phyloP scores from a whole-genome alignment of 2,329 filamentous ascomycete species.

The Byssothecium circinans region DNA sequence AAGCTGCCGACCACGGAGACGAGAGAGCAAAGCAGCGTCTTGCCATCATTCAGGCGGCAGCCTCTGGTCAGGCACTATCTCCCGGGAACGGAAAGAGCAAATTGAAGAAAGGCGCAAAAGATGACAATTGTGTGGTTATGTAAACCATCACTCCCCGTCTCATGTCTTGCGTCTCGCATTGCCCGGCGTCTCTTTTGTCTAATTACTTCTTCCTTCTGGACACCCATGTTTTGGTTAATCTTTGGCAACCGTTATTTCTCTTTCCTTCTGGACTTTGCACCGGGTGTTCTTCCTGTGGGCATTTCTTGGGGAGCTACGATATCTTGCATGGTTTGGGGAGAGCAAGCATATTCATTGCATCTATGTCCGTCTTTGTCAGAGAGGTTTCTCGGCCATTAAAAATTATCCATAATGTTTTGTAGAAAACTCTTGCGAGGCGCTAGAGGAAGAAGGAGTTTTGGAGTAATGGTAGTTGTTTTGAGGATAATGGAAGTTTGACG shows the following conservation, averaged over 20 bases:
- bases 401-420: background rate
- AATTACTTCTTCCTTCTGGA: background rate
- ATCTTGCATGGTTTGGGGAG: constrained; percentile 5
- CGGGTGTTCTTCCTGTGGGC: background rate
- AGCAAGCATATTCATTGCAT: constrained; percentile 2
- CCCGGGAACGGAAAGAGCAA: constrained; percentile 24
- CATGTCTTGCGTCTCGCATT: background rate
- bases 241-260: background rate
- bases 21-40: constrained; percentile 85
- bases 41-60: constrained; percentile 81
- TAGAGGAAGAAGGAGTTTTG: background rate
- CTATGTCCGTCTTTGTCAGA: background rate
- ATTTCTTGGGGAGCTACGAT: constrained; percentile 3
- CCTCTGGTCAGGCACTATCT: constrained; percentile 55
- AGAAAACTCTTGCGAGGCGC: background rate
- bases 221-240: constrained; percentile 5
- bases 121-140: constrained; percentile 45
- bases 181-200: background rate
- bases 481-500: constrained; percentile 16
- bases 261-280: background rate
- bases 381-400: background rate
- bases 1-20: constrained; percentile 88
- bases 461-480: background rate
- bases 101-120: constrained; percentile 40
- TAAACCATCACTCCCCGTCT: constrained; percentile 13